A percentile compares a stretch with the other conserved stretches of the same genome.
These are phyloP conservation scores for Pythium folliculosum DNA, from an alignment of 352 stramenopile species.

Conservation along the genomic window DNA sequence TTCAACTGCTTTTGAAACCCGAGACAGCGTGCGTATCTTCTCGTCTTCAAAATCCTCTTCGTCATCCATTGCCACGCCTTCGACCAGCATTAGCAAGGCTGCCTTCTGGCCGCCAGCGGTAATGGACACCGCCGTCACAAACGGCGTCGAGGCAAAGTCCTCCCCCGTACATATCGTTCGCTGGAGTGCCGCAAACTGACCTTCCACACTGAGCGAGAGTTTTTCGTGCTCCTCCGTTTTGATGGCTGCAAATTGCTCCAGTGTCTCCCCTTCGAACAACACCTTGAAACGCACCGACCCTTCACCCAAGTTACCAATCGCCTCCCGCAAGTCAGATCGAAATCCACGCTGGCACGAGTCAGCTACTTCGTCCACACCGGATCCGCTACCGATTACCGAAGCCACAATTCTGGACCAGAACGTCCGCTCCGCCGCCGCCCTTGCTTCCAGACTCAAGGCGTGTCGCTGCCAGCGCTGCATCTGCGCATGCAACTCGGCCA, in stretches of 20 bases:
- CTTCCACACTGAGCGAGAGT: conserved; percentile 11
- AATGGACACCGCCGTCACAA: conserved; percentile 8
- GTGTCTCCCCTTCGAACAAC: conserved; percentile 22
- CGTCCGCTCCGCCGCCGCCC: background rate
- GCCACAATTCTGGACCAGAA: conserved; percentile 14
- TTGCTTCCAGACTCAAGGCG: background rate
- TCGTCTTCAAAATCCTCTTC: background rate
- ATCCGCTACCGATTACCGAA: background rate
- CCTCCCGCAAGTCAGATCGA: background rate
- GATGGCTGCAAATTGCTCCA: background rate
- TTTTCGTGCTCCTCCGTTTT: background rate
- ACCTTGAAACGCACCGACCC: background rate
- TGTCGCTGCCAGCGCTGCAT: conserved; percentile 11
- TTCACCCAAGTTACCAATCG: background rate
- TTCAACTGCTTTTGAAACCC: conserved; percentile 3
- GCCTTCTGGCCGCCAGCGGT: background rate
- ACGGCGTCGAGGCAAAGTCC: conserved; percentile 8
- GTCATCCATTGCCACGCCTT: background rate
- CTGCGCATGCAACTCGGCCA: conserved; percentile 17
- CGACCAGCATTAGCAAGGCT: conserved; percentile 2
- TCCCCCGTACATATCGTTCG: conserved; percentile 8
- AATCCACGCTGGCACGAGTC: background rate
- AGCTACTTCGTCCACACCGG: background rate
- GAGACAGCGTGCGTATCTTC: background rate
- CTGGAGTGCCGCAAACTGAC: conserved; percentile 19